Conservation (phyloP, 2,329 filamentous ascomycete genomes). For the Lithohypha guttulata region DNA sequence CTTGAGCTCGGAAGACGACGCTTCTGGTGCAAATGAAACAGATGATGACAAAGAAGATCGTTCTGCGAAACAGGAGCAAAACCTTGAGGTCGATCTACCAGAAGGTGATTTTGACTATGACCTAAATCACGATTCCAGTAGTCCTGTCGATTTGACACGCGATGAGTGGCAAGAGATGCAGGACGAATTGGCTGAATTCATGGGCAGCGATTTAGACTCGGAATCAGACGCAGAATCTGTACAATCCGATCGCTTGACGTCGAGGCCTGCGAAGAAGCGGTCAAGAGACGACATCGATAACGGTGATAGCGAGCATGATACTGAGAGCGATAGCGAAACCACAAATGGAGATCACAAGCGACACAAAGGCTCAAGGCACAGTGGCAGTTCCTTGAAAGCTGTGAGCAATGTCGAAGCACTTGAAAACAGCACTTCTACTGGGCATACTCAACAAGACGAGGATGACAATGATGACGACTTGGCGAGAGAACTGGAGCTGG, state of each 20-base stretch:
- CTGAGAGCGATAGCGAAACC: slow-evolving; percentile 4
- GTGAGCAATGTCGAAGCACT: slow-evolving; percentile 2
- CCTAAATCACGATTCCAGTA: slow-evolving; percentile 17
- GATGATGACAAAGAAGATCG: slow-evolving; percentile 18
- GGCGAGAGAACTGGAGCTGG: slow-evolving; percentile 48
- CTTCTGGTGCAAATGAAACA: slow-evolving; percentile 25
- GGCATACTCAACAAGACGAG: slow-evolving; percentile 23
- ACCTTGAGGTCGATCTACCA: slow-evolving; percentile 26
- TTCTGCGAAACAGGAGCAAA: slow-evolving; percentile 18
- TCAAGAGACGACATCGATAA: slow-evolving; percentile 1
- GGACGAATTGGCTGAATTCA: slow-evolving; percentile 65
- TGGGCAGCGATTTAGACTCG: slow-evolving; percentile 42
- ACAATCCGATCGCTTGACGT: slow-evolving; percentile 21
- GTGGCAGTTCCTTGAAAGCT: slow-evolving; percentile 2
- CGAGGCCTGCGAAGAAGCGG: slow-evolving; percentile 19
- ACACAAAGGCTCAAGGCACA: not conserved
- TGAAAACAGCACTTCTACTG: slow-evolving; percentile 20
- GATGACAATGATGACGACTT: slow-evolving; percentile 36
- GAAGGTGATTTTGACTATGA: slow-evolving; percentile 40
- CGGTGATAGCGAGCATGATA: not conserved
- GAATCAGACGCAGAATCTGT: slow-evolving; percentile 38
- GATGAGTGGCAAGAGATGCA: slow-evolving; percentile 56
- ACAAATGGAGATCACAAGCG: slow-evolving; percentile 4
- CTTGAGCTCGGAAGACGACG: slow-evolving; percentile 38
- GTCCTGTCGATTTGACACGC: slow-evolving; percentile 41